These are phyloP conservation scores for Monotropa hypopitys DNA, from an alignment of 179 eudicot genomes.

Conservation along the genomic window DNA sequence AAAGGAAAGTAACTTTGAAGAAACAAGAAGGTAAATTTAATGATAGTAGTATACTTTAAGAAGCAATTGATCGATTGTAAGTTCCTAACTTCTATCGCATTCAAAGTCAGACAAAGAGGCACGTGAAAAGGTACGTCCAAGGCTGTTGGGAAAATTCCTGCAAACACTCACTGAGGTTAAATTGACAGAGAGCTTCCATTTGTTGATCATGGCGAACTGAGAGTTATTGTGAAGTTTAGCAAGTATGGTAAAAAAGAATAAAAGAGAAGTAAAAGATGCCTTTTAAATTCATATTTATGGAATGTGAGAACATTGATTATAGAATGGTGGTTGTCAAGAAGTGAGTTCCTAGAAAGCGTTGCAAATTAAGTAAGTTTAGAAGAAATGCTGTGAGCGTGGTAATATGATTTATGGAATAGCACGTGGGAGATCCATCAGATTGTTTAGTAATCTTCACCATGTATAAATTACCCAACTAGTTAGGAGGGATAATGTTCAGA, in stretches of 20 bases:
- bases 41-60: not conserved
- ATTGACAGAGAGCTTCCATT: not conserved
- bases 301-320: not conserved
- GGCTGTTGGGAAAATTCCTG: not conserved
- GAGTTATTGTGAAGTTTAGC: not conserved
- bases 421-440: not conserved
- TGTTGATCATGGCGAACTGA: not conserved
- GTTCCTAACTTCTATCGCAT: not conserved
- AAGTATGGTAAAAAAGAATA: not conserved
- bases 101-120: not conserved
- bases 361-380: not conserved
- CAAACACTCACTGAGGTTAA: slow-evolving; percentile 1
- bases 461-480: not conserved
- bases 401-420: not conserved
- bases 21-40: not conserved
- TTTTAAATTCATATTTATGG: not conserved
- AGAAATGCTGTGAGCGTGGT: not conserved
- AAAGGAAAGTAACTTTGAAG: not conserved
- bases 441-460: not conserved
- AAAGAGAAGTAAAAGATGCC: not conserved
- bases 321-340: not conserved
- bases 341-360: not conserved
- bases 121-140: not conserved
- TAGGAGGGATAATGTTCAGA: slow-evolving; percentile 2
- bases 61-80: not conserved